Evolutionary conservation across 257 asterid genomes (phyloP), one percentile per base, ranked within the genome.

Genomic region (Echites panduratus): DNA sequence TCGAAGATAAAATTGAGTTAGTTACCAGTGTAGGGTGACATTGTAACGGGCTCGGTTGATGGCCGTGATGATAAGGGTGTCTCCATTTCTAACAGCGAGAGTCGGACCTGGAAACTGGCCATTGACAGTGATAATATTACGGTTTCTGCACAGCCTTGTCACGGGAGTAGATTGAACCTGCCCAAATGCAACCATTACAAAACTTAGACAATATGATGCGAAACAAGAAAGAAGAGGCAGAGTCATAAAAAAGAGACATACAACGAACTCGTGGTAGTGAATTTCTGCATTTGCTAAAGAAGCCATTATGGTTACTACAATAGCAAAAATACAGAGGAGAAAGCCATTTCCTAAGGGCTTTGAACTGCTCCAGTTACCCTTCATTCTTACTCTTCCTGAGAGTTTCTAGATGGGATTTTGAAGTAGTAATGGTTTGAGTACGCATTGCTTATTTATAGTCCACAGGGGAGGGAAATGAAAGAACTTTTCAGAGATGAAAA

Each of bases 221-320:
- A 24, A 24, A 53, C 10, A 20, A 4, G 9, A 13, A 45, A 14
- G 3, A 63, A 57, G 61, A 38, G 61, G 61, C 5, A 61, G 19
- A 56, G 9, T 19, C n/a, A 14, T 16, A 14, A 49, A 0, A 20
- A 7, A 22, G 24, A 7, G n/a, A 0, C 41, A 17, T 22, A 86
- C 94, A 5, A 71, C 79, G 44, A 88, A 88, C 27, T 70, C 74
- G 66, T 86, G 83, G 86, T 76, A 78, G 71, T 78, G 87, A 76
- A 75, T 82, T 75, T 89, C 94, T 19, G 89, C 87, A 75, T 70
- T 65, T 4, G 84, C 79, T 29, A 76, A 68, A 61, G 75, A 53
- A 40, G 86, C 68, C 22, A 70, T 45, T 38, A 72, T 35, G 70
- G 77, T 71, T 22, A 80, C 57, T 38, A 50, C 22, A 17, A 79